Percentiles rank a stretch among this genome's conserved stretches.
Evolutionary conservation across 2,329 filamentous ascomycete genomes (phyloP).

Genomic region (Zasmidium cellare): DNA sequence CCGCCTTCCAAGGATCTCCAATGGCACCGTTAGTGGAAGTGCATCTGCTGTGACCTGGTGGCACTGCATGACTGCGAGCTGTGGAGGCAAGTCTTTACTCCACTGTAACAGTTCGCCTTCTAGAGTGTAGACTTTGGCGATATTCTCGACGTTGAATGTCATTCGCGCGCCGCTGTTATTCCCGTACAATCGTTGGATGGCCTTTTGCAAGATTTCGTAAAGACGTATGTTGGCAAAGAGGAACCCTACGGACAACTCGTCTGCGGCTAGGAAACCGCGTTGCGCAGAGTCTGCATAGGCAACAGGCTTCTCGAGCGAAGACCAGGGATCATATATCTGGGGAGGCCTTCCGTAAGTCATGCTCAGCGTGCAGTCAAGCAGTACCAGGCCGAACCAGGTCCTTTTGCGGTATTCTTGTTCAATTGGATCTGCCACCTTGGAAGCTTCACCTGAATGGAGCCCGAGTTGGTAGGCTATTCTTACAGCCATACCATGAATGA

Average conservation of each 20-base stretch:
- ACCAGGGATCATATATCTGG: background rate
- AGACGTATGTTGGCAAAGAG: slow-evolving; percentile 8
- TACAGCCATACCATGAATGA: slow-evolving; percentile 5
- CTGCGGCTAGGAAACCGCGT: background rate
- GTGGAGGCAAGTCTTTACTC: background rate
- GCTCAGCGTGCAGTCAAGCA: slow-evolving; percentile 7
- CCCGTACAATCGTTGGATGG: slow-evolving; percentile 7
- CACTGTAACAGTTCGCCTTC: slow-evolving; percentile 8
- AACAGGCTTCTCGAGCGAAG: background rate
- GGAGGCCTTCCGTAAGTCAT: slow-evolving; percentile 11
- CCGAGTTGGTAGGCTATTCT: slow-evolving; percentile 10
- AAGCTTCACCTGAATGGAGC: slow-evolving; percentile 10
- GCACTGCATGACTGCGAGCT: background rate
- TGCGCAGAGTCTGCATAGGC: slow-evolving; percentile 3
- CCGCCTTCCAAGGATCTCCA: slow-evolving; percentile 3
- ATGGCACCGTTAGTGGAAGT: background rate
- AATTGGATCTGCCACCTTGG: slow-evolving; percentile 5
- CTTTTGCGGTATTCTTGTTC: slow-evolving; percentile 6
- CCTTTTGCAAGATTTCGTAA: slow-evolving; percentile 1
- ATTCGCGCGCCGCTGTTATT: slow-evolving; percentile 6
- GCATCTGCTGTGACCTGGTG: background rate
- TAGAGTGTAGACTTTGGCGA: slow-evolving; percentile 5
- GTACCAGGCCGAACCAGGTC: slow-evolving; percentile 5
- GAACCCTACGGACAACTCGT: slow-evolving; percentile 3
- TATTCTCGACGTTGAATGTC: slow-evolving; percentile 5